A percentile compares a stretch with the other conserved stretches of the same genome.
Conservation (phyloP, 2,329 filamentous ascomycete genomes). For the Sclerotinia trifoliorum region DNA sequence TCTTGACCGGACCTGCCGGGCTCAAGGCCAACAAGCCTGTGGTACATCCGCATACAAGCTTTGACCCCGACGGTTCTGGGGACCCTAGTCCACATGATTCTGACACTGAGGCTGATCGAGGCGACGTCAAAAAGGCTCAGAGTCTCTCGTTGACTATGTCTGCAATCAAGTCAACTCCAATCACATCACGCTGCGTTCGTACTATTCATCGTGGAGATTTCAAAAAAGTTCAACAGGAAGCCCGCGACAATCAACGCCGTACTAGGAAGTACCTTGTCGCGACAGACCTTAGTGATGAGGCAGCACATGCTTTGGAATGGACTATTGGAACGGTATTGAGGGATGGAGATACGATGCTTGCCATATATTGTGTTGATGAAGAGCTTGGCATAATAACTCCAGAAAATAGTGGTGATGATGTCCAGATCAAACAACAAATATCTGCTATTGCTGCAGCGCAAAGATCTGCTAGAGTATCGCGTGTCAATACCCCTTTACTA, state of each 20-base stretch:
- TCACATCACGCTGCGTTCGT: slow-evolving; percentile 77
- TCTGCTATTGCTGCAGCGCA: slow-evolving; percentile 63
- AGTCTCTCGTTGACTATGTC: slow-evolving; percentile 80
- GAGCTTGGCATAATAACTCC: slow-evolving; percentile 60
- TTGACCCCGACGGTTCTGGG: slow-evolving; percentile 59
- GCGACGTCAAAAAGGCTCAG: slow-evolving; percentile 84
- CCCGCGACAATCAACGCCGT: slow-evolving; percentile 73
- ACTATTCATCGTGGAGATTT: slow-evolving; percentile 92
- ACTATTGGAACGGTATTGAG: slow-evolving; percentile 92
- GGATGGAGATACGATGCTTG: slow-evolving; percentile 90
- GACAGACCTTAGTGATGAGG: slow-evolving; percentile 90
- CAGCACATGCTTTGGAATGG: slow-evolving; percentile 94
- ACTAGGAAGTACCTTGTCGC: slow-evolving; percentile 93
- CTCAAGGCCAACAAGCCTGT: slow-evolving; percentile 54
- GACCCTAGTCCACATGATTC: slow-evolving; percentile 66
- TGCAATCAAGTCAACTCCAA: slow-evolving; percentile 71
- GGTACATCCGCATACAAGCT: slow-evolving; percentile 81
- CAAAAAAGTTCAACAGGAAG: slow-evolving; percentile 69
- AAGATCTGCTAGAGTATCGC: slow-evolving; percentile 35
- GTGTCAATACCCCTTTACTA: slow-evolving; percentile 31
- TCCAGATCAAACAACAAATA: slow-evolving; percentile 72
- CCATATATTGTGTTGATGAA: slow-evolving; percentile 91
- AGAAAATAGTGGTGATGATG: slow-evolving; percentile 54
- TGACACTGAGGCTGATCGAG: slow-evolving; percentile 80
- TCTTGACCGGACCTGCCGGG: slow-evolving; percentile 60